Percentiles rank a stretch among this genome's conserved stretches.
Evolutionary conservation across 306 rosid species (phyloP).

Genomic region (Crotalaria pallida): DNA sequence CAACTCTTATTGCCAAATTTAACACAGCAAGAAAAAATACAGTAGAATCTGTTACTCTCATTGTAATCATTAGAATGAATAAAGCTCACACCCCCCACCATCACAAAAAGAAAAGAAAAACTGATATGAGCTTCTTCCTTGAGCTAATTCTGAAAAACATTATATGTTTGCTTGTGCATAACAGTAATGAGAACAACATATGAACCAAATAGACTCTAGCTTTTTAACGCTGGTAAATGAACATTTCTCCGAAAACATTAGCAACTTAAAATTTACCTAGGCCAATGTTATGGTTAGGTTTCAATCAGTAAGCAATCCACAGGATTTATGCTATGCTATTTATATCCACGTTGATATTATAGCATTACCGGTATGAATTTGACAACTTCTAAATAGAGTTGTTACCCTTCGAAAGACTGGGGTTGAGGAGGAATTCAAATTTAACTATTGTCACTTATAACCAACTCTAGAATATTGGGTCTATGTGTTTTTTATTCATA

Average conservation of each 20-base stretch:
- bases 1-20: slow-evolving; percentile 1
- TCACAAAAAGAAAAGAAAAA: not conserved
- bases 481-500: not conserved
- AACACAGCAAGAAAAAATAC: slow-evolving; percentile 15
- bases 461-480: not conserved
- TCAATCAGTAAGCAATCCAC: not conserved
- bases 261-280: not conserved
- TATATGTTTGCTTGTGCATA: not conserved
- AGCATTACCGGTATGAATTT: not conserved
- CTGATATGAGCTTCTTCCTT: not conserved
- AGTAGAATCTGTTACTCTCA: not conserved
- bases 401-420: not conserved
- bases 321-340: not conserved
- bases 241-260: not conserved
- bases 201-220: not conserved
- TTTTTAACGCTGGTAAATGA: not conserved
- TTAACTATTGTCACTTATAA: not conserved
- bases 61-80: not conserved
- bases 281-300: not conserved
- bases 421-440: not conserved
- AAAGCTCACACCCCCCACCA: no score
- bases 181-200: not conserved
- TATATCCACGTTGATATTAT: not conserved
- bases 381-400: not conserved
- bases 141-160: not conserved